Conservation (phyloP, 208 protist genomes). For the Acanthamoeba lenticulata region DNA sequence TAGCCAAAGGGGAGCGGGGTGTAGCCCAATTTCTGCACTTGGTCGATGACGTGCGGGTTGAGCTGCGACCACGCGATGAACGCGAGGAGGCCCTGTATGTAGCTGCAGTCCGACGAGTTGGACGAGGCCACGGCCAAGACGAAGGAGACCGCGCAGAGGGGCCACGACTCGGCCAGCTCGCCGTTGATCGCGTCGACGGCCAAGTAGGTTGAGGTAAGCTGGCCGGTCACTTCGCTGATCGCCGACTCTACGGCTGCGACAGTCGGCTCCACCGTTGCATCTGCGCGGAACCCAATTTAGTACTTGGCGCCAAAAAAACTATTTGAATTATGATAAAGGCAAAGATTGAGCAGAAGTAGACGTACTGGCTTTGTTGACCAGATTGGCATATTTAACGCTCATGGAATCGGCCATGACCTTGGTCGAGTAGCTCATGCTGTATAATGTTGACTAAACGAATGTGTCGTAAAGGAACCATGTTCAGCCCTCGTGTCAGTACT, state of each 20-base stretch:
- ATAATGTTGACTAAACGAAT: neutral
- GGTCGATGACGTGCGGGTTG: neutral
- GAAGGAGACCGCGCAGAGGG: neutral
- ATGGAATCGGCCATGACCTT: neutral
- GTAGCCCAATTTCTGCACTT: neutral
- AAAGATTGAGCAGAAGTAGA: neutral
- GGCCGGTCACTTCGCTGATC: neutral
- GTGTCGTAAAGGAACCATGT: too few relatives aligned
- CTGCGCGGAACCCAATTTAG: neutral
- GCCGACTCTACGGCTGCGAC: neutral
- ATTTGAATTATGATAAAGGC: too few relatives aligned
- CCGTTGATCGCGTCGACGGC: neutral
- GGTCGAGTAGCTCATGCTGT: constrained; percentile 59
- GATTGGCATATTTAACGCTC: neutral
- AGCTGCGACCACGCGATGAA: constrained; percentile 50
- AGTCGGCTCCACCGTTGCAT: neutral
- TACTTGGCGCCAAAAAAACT: too few relatives aligned
- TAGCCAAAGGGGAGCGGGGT: neutral
- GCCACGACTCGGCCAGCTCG: constrained; percentile 19
- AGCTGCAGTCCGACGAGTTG: neutral
- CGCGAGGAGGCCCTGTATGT: neutral
- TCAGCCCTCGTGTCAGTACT: too few relatives aligned
- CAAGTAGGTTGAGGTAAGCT: constrained; percentile 13
- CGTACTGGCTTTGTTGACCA: neutral
- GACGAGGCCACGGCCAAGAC: neutral